Percentiles rank a stretch among this genome's conserved stretches.
Conservation (phyloP, 305 asterid genomes). For the Euphrasia arctica region DNA sequence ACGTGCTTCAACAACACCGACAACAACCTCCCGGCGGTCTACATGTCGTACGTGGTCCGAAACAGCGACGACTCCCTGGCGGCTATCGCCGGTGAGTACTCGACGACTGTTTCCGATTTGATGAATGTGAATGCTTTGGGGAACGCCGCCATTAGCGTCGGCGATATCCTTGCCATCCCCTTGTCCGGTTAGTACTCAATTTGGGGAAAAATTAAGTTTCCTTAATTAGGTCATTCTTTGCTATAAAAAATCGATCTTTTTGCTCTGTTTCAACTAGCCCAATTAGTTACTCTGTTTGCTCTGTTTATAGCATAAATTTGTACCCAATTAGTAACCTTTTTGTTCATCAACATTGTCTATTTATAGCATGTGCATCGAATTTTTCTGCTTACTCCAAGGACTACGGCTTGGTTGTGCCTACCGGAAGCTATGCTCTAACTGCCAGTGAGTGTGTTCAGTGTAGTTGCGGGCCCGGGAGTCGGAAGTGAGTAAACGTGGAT, state of each 20-base stretch:
- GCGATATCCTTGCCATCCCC: conserved; percentile 90
- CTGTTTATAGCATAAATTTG: neutral
- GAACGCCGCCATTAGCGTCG: conserved; percentile 58
- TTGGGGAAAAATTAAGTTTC: too few species aligned
- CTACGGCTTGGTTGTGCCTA: conserved; percentile 79
- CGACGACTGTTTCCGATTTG: conserved; percentile 77
- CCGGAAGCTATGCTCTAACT: conserved; percentile 90
- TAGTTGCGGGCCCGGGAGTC: conserved; percentile 91
- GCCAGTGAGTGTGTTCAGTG: conserved; percentile 95
- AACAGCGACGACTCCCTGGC: conserved; percentile 58
- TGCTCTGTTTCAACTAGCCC: too few species aligned
- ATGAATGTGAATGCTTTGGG: conserved; percentile 83
- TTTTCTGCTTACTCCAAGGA: conserved; percentile 76
- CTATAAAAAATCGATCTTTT: too few species aligned
- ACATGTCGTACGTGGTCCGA: conserved; percentile 76
- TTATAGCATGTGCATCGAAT: conserved; percentile 92
- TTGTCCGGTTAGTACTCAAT: conserved; percentile 55
- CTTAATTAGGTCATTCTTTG: neutral
- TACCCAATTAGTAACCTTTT: neutral
- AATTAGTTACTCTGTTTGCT: too few species aligned
- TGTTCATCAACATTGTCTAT: neutral
- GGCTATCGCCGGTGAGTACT: conserved; percentile 65
- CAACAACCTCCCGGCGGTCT: conserved; percentile 78
- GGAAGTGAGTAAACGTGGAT: conserved; percentile 55
- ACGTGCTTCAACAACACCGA: conserved; percentile 84